Conservation (phyloP, 2,329 filamentous ascomycete genomes). For the Aspergillus texensis region DNA sequence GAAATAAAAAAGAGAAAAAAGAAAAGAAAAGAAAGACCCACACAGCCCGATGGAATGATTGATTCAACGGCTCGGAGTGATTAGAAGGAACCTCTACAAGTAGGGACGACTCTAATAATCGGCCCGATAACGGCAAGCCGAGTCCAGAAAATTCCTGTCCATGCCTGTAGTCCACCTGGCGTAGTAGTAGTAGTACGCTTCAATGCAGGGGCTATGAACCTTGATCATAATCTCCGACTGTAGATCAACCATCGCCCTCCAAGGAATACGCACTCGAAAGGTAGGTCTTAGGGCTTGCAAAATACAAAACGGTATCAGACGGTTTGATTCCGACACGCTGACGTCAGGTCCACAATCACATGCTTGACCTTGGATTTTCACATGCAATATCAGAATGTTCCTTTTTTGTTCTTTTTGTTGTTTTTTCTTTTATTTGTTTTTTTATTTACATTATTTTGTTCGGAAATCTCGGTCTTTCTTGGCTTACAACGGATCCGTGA, state of each 20-base stretch:
- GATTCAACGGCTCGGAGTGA: neutral
- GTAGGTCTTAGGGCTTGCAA: no score
- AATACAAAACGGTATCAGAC: neutral
- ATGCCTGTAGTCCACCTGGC: neutral
- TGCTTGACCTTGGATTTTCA: conserved; percentile 4
- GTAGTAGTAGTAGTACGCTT: neutral
- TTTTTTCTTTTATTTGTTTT: neutral
- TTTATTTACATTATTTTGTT: no score
- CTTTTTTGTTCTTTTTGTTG: neutral
- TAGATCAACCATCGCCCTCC: neutral
- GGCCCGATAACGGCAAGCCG: conserved; percentile 1
- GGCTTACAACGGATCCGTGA: neutral
- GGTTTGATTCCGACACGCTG: neutral
- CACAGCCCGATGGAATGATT: neutral
- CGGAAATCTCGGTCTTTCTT: neutral
- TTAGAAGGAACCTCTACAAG: neutral
- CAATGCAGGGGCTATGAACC: neutral
- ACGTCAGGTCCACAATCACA: conserved; percentile 13
- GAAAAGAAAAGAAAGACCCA: neutral
- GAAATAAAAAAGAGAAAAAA: neutral
- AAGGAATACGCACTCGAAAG: no score
- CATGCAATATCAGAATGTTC: conserved; percentile 8
- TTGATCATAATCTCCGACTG: neutral
- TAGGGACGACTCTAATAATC: neutral
- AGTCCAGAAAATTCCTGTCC: neutral